Percentiles rank a stretch among this genome's conserved stretches.
Conservation (phyloP, 495 filamentous ascomycete species). For the Copromyces sp. region DNA sequence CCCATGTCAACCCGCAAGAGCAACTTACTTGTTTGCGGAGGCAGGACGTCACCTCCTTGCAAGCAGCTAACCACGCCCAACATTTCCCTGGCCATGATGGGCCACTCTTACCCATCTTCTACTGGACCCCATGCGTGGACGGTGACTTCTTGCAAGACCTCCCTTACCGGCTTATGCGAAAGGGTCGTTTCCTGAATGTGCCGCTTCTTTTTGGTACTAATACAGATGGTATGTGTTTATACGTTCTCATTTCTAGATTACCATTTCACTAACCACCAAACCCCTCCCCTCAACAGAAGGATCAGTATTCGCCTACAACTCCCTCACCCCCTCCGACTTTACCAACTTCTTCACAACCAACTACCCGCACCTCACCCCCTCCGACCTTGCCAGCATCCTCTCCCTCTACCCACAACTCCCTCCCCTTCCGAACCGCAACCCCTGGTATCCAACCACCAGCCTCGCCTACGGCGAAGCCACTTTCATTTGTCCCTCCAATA, state of each 20-base stretch:
- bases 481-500: slow-evolving; percentile 50
- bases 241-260: neutral
- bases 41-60: slow-evolving; percentile 36
- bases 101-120: slow-evolving; percentile 41
- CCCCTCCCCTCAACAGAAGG: slow-evolving; percentile 27
- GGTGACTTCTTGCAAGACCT: slow-evolving; percentile 42
- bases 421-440: slow-evolving; percentile 17
- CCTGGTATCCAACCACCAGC: slow-evolving; percentile 35
- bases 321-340: slow-evolving; percentile 34
- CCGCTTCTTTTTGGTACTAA: slow-evolving; percentile 32
- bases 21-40: slow-evolving; percentile 42
- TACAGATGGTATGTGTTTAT: slow-evolving; percentile 24
- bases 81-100: slow-evolving; percentile 33
- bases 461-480: slow-evolving; percentile 51
- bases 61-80: slow-evolving; percentile 40
- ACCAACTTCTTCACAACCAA: slow-evolving; percentile 38
- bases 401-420: slow-evolving; percentile 16
- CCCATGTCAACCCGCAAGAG: neutral
- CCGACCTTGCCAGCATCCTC: slow-evolving; percentile 35
- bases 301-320: slow-evolving; percentile 37
- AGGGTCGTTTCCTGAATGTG: slow-evolving; percentile 21
- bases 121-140: slow-evolving; percentile 52
- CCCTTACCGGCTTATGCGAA: slow-evolving; percentile 19
- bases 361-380: slow-evolving; percentile 31
- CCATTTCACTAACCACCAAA: neutral